Percentiles rank a stretch among this genome's conserved stretches.
Evolutionary conservation across 2,329 filamentous ascomycete species (phyloP).

Genomic region (Chaetomiaceae sp.): DNA sequence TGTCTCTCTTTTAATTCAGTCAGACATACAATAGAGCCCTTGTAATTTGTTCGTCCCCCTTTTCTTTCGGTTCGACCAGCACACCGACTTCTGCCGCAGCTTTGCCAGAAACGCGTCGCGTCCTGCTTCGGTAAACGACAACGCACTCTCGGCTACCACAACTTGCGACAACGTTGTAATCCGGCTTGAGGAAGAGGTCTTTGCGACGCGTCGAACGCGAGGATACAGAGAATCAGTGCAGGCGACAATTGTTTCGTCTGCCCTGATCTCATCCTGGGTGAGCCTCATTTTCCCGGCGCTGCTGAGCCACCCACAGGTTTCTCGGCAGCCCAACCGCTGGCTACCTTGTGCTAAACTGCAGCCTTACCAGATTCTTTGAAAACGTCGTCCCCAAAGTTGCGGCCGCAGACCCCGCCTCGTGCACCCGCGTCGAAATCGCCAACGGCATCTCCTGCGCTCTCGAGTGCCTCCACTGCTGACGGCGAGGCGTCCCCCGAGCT

Average conservation of each 20-base stretch:
- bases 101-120: slow-evolving; percentile 23
- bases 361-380: slow-evolving; percentile 39
- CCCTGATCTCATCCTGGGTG: slow-evolving; percentile 55
- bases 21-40: slow-evolving; percentile 15
- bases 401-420: slow-evolving; percentile 52
- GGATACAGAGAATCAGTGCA: slow-evolving; percentile 51
- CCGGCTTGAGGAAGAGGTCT: not conserved
- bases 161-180: slow-evolving; percentile 1
- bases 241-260: slow-evolving; percentile 57
- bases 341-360: slow-evolving; percentile 9
- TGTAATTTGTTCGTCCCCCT: slow-evolving; percentile 15
- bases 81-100: slow-evolving; percentile 7
- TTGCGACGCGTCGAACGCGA: slow-evolving; percentile 17
- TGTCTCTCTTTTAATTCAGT: slow-evolving; percentile 27
- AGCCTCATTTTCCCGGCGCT: slow-evolving; percentile 28
- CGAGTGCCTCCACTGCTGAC: slow-evolving; percentile 59
- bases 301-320: slow-evolving; percentile 17
- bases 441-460: slow-evolving; percentile 54
- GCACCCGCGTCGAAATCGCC: slow-evolving; percentile 46
- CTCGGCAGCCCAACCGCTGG: not conserved
- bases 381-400: slow-evolving; percentile 52
- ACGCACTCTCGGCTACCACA: not conserved
- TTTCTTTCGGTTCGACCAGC: slow-evolving; percentile 17
- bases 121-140: slow-evolving; percentile 11
- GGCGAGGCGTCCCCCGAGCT: slow-evolving; percentile 54